Percentiles rank a stretch among this genome's conserved stretches.
These are phyloP conservation scores for Craspedostauros australis DNA, from an alignment of 108 stramenopile genomes.

Conservation along the genomic window DNA sequence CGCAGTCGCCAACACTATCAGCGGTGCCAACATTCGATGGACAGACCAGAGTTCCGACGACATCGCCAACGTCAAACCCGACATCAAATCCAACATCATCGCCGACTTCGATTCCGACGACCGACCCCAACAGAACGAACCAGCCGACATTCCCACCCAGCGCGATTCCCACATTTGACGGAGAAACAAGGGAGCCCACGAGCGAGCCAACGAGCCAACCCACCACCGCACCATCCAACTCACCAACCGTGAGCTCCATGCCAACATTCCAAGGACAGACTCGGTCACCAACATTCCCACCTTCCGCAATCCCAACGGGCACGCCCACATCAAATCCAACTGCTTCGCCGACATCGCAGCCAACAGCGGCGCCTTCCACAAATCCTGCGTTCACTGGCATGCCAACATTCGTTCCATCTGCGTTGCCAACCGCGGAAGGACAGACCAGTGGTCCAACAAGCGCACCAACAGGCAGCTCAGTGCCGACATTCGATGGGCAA, in stretches of 20 bases:
- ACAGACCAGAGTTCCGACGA: neutral
- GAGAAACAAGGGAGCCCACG: neutral
- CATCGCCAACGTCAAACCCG: neutral
- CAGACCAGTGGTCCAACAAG: too few species aligned
- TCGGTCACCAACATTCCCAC: neutral
- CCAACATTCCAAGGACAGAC: neutral
- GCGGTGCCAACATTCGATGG: neutral
- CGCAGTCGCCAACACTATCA: neutral
- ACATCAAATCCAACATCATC: too few species aligned
- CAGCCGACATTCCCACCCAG: neutral
- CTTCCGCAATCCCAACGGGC: neutral
- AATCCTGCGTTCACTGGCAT: too few species aligned
- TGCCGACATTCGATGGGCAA: too few species aligned
- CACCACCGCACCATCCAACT: neutral
- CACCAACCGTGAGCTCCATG: neutral
- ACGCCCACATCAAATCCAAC: slow-evolving; percentile 9
- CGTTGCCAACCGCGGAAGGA: too few species aligned
- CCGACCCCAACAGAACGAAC: neutral
- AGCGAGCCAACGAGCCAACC: neutral
- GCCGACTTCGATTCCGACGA: neutral
- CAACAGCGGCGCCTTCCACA: neutral
- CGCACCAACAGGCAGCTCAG: too few species aligned
- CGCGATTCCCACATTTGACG: neutral
- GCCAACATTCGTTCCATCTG: too few species aligned
- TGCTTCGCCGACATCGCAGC: neutral